Percentiles rank a stretch among this genome's conserved stretches.
Conservation (phyloP, 2,329 filamentous ascomycete genomes). For the Gnomoniopsis smithogilvyi region DNA sequence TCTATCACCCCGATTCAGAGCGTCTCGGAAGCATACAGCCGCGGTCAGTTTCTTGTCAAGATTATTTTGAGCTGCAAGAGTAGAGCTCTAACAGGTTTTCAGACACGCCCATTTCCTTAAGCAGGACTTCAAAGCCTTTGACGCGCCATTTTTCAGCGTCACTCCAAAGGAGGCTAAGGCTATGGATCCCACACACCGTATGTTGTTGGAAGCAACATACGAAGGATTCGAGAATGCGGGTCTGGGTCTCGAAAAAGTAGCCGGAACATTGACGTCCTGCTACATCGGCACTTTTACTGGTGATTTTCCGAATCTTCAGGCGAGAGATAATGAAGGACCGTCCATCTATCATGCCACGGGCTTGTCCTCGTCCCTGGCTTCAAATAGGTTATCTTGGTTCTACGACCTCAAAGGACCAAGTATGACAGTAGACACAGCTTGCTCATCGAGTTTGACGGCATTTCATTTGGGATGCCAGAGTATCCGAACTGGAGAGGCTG, state of each 20-base stretch:
- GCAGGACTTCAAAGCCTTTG: conserved; percentile 19
- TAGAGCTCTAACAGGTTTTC: conserved; percentile 13
- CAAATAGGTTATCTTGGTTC: conserved; percentile 39
- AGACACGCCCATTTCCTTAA: conserved; percentile 1
- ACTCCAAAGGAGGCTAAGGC: conserved; percentile 27
- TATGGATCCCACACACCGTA: conserved; percentile 32
- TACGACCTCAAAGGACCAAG: conserved; percentile 36
- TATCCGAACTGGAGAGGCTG: conserved; percentile 2
- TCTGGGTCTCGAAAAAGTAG: conserved; percentile 22
- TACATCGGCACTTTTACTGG: conserved; percentile 29
- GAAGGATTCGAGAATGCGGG: conserved; percentile 34
- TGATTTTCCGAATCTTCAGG: conserved; percentile 24
- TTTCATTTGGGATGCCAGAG: conserved; percentile 9
- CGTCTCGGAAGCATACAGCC: neutral
- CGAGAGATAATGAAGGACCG: conserved; percentile 17
- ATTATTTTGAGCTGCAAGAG: neutral
- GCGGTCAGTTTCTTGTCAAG: neutral
- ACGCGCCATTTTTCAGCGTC: conserved; percentile 31
- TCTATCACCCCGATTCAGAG: conserved; percentile 7
- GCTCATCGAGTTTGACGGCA: conserved; percentile 24
- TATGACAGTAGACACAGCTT: conserved; percentile 37
- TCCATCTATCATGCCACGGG: conserved; percentile 31
- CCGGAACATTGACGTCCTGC: conserved; percentile 27
- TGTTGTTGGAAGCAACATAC: conserved; percentile 33
- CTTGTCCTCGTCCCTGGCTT: conserved; percentile 11